Evolutionary conservation across 2,329 filamentous ascomycete species (phyloP).

Genomic region (Dichotomopilus funicola): DNA sequence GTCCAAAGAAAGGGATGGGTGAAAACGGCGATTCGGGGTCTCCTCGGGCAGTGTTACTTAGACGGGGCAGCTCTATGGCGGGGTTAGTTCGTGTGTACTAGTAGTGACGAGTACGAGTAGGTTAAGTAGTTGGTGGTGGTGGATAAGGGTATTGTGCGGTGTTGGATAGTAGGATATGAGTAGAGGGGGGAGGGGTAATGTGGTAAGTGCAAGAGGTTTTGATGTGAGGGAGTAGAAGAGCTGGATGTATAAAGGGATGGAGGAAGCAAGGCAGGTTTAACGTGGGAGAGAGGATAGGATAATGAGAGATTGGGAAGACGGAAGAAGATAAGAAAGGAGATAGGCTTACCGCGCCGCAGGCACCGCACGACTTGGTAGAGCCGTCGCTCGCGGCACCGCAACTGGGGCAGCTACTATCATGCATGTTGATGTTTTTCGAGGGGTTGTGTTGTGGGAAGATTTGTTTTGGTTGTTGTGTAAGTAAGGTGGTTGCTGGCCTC

Average conservation of each 20-base stretch:
- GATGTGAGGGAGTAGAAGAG: not conserved
- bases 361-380: slow-evolving; percentile 45
- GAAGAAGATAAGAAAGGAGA: not conserved
- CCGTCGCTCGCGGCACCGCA: slow-evolving; percentile 43
- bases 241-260: not conserved
- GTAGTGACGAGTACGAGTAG: no score
- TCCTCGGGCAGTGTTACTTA: not conserved
- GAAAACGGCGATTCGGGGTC: not conserved
- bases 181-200: no score
- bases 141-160: no score
- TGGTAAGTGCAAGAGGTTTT: no score
- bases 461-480: not conserved
- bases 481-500: not conserved
- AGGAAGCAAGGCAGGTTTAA: not conserved
- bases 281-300: no score
- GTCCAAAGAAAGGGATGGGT: not conserved
- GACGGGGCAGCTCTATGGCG: slow-evolving; percentile 26
- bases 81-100: not conserved
- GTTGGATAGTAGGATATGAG: no score
- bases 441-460: not conserved
- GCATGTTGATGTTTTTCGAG: slow-evolving; percentile 28
- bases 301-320: not conserved
- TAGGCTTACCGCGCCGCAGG: slow-evolving; percentile 51
- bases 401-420: slow-evolving; percentile 47
- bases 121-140: no score